Conservation (phyloP, 139 green algal genomes). For the Diplosphaera chodatii region DNA sequence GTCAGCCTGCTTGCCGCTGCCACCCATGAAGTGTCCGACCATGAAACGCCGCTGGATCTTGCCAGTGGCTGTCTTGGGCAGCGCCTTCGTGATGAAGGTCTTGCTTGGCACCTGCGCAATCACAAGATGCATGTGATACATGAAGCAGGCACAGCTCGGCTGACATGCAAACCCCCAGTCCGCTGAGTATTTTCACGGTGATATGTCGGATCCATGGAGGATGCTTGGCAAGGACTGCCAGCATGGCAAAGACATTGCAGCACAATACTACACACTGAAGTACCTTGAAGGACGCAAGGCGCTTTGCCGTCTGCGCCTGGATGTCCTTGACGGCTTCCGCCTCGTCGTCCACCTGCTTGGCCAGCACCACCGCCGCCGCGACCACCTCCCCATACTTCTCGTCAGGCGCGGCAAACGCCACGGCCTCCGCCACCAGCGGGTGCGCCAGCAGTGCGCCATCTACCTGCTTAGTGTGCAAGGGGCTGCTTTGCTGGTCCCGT, state of each 20-base stretch:
- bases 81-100: slow-evolving; percentile 56
- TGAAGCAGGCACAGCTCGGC: too few relatives aligned
- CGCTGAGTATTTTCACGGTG: too few relatives aligned
- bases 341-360: slow-evolving; percentile 15
- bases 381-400: slow-evolving; percentile 84
- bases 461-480: too few relatives aligned
- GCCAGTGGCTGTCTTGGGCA: slow-evolving; percentile 77
- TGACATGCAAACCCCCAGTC: too few relatives aligned
- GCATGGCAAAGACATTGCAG: too few relatives aligned
- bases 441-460: slow-evolving; percentile 68
- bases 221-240: too few relatives aligned
- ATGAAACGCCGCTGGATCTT: slow-evolving; percentile 80
- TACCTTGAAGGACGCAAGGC: slow-evolving; percentile 73
- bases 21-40: slow-evolving; percentile 41
- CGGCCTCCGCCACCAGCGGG: slow-evolving; percentile 66
- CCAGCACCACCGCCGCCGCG: slow-evolving; percentile 67
- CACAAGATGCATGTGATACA: too few relatives aligned
- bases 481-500: too few relatives aligned
- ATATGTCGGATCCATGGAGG: too few relatives aligned
- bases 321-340: slow-evolving; percentile 31
- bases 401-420: slow-evolving; percentile 75
- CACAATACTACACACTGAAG: too few relatives aligned
- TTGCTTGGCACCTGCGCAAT: slow-evolving; percentile 34
- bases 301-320: slow-evolving; percentile 21
- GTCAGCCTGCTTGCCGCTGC: neutral